Conservation (phyloP, 495 filamentous ascomycete species). For the Aspergillus carlsbadensis region DNA sequence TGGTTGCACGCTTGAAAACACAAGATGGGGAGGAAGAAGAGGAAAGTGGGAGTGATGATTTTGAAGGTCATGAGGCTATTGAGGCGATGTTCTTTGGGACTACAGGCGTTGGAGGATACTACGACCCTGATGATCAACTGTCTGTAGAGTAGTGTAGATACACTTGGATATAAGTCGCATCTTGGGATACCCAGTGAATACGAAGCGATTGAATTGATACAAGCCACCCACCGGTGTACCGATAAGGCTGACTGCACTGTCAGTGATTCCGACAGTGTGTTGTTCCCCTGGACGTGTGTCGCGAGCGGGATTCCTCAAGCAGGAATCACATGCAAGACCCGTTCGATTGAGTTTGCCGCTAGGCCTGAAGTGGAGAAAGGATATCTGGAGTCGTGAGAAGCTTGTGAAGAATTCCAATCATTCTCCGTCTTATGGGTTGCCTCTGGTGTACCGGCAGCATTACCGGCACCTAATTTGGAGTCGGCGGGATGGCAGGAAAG, state of each 20-base stretch:
- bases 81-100: slow-evolving; percentile 29
- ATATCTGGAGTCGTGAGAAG: slow-evolving; percentile 1
- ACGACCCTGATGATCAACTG: slow-evolving; percentile 25
- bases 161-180: background rate
- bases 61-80: slow-evolving; percentile 35
- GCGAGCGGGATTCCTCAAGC: slow-evolving; percentile 6
- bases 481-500: background rate
- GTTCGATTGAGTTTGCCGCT: slow-evolving; percentile 14
- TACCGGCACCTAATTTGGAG: background rate
- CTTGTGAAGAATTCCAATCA: background rate
- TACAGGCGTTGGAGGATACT: slow-evolving; percentile 17
- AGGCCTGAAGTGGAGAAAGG: background rate
- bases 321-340: slow-evolving; percentile 17
- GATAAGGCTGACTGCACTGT: background rate
- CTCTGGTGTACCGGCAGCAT: background rate
- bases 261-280: no score
- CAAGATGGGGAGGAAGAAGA: slow-evolving; percentile 21
- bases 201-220: background rate
- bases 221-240: background rate
- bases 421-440: background rate
- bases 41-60: slow-evolving; percentile 22
- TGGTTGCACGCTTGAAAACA: slow-evolving; percentile 25
- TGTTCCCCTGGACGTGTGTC: no score
- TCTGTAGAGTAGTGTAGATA: slow-evolving; percentile 20
- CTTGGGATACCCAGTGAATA: background rate